Base-by-base conservation (phyloP, 1,284 basidiomycete species). In the Bondarzewia mesenterica region DNA sequence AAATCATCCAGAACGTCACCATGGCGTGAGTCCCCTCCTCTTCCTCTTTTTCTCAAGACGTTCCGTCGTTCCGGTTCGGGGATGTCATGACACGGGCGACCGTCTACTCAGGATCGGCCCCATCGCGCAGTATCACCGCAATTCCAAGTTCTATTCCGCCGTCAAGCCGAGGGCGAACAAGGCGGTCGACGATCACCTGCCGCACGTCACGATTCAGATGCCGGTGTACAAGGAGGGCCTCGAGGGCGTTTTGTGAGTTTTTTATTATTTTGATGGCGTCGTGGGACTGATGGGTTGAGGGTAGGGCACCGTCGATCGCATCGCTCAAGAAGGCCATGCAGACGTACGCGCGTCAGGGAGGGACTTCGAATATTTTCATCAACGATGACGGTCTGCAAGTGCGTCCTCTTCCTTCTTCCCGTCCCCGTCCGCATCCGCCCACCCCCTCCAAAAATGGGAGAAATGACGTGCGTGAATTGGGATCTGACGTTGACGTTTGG, bases 181-280 rank as follows among this genome's bases (percentile, higher is more conserved):
- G 55, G 51, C 65, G 27, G 68, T 71, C 32, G 69, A 71, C 52
- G 67, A 68, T 46, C 64, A 66, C 50, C 65, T 79, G 16, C 71
- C 75, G 5, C 75, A 78, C 58, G 64, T 80, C 52, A 77, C 77
- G 7, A 72, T 77, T 49, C 71, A 76, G 58, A 71, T 77, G 67
- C 75, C 75, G n/a, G 75, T 78, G 16, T 78, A 77, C 69, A 77
- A 76, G 63, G 71, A 70, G 57, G 62, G 63, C 46, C 52, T 61
- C 40, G 66, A 70, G 20, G 53, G 51, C n/a, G 67, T 69, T 41
- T 58, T 70, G 64, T 68, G 42, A 52, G 64, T 60, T 26, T 6
- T 12, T 22, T 26, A 38, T 22, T 29, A 15, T 36, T 47, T 5
- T 0, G 29, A 3, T n/a, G n/a, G n/a, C 12, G 41, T 32, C 18